Conservation (phyloP, 306 rosid species). For the Cicer judaicum region DNA sequence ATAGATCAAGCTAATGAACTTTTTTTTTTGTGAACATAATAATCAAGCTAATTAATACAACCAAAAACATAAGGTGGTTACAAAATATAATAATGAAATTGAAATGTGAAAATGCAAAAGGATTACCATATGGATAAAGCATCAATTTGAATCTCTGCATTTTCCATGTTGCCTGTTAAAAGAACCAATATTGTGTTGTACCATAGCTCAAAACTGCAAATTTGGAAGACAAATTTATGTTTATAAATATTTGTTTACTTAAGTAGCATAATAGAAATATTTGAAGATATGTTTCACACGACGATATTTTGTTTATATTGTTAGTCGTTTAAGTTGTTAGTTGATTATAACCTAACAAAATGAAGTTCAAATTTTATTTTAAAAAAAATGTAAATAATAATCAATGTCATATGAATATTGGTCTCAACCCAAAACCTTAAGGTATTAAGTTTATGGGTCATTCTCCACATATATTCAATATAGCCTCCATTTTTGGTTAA, state of each 20-base stretch:
- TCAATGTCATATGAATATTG: too few relatives aligned
- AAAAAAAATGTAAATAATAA: too few relatives aligned
- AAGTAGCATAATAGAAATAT: neutral
- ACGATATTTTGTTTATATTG: too few relatives aligned
- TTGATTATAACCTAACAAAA: too few relatives aligned
- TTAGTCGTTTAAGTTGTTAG: too few relatives aligned
- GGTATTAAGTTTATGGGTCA: too few relatives aligned
- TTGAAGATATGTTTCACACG: too few relatives aligned
- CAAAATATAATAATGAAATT: neutral
- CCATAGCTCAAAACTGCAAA: conserved; percentile 61
- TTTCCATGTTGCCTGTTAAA: conserved; percentile 56
- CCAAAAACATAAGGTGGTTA: neutral
- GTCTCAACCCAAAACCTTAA: too few relatives aligned
- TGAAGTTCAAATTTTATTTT: too few relatives aligned
- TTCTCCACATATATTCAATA: too few relatives aligned
- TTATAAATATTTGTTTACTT: neutral
- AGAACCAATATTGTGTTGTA: conserved; percentile 58
- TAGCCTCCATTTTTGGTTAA: too few relatives aligned
- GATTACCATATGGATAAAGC: conserved; percentile 69
- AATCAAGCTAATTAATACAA: neutral
- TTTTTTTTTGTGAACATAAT: neutral
- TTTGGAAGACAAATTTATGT: conserved; percentile 14
- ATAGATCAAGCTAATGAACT: neutral
- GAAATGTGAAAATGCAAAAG: conserved; percentile 21
- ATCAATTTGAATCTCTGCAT: conserved; percentile 57